phyloP scores from a whole-genome alignment of 768 basidiomycete genomes.

The Naganishia kalamii region DNA sequence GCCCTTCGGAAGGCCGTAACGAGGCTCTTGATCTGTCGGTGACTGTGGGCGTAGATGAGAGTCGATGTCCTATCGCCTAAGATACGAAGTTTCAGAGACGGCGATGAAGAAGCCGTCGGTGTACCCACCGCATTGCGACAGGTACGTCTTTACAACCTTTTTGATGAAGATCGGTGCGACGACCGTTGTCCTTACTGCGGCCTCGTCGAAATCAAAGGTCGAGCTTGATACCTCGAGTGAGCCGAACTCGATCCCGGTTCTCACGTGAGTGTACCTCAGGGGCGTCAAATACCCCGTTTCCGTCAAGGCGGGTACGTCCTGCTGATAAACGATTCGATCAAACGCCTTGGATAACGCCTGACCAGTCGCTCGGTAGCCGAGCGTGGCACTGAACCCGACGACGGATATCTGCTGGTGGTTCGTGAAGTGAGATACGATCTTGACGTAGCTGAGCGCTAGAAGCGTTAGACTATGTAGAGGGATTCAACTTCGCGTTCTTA shows the following conservation, averaged over 20 bases:
- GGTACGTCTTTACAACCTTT: not conserved
- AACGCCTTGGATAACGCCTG: not conserved
- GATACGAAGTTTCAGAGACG: not conserved
- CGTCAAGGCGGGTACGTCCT: not conserved
- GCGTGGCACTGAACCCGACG: not conserved
- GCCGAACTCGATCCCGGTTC: not conserved
- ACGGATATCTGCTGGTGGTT: not conserved
- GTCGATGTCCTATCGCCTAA: not conserved
- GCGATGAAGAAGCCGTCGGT: not conserved
- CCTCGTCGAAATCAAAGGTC: not conserved
- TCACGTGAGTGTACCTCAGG: not conserved
- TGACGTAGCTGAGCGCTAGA: not conserved
- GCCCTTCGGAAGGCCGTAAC: not conserved
- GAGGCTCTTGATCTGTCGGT: not conserved
- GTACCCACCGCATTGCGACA: not conserved
- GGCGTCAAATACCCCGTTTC: not conserved
- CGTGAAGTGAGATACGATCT: not conserved
- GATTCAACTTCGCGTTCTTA: not conserved
- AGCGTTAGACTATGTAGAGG: not conserved
- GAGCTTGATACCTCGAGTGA: not conserved
- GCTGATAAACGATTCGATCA: not conserved
- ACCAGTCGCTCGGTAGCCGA: not conserved
- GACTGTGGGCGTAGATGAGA: not conserved
- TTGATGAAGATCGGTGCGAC: not conserved
- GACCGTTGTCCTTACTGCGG: not conserved